Evolutionary conservation across 2,329 filamentous ascomycete species (phyloP).

Genomic region (Trichoderma polysporum): DNA sequence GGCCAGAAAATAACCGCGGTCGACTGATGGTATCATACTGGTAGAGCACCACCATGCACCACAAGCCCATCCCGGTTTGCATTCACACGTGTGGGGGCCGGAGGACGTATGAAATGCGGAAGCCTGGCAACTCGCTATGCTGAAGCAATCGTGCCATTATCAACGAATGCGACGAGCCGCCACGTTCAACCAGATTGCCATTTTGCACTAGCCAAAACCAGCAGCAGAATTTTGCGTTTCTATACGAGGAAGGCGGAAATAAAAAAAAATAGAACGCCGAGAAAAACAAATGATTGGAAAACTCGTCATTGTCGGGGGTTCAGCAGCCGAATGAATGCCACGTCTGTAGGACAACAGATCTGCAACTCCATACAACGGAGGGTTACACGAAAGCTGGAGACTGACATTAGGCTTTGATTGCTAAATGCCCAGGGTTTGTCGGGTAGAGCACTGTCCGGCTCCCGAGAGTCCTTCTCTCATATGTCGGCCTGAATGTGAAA

Average conservation of each 20-base stretch:
- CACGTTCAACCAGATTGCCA: background rate
- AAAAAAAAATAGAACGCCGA: background rate
- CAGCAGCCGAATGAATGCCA: background rate
- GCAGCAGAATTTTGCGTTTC: background rate
- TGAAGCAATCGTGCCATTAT: background rate
- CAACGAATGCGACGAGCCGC: background rate
- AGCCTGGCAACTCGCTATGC: background rate
- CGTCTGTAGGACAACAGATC: background rate
- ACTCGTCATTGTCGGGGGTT: background rate
- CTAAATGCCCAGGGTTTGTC: background rate
- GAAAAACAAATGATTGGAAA: background rate
- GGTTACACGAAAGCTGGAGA: slow-evolving; percentile 5
- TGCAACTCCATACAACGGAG: background rate
- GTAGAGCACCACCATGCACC: background rate
- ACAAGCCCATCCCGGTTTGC: slow-evolving; percentile 2
- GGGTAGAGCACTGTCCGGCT: slow-evolving; percentile 15
- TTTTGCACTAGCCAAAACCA: background rate
- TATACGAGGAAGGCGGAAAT: background rate
- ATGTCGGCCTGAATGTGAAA: background rate
- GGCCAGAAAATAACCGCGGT: slow-evolving; percentile 5
- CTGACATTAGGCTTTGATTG: background rate
- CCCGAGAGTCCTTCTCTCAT: background rate
- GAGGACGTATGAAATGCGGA: background rate
- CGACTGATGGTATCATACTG: background rate
- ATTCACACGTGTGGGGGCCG: background rate